These are phyloP conservation scores for Aschersonia sp. DNA, from an alignment of 2,329 filamentous ascomycete species.

Conservation along the genomic window DNA sequence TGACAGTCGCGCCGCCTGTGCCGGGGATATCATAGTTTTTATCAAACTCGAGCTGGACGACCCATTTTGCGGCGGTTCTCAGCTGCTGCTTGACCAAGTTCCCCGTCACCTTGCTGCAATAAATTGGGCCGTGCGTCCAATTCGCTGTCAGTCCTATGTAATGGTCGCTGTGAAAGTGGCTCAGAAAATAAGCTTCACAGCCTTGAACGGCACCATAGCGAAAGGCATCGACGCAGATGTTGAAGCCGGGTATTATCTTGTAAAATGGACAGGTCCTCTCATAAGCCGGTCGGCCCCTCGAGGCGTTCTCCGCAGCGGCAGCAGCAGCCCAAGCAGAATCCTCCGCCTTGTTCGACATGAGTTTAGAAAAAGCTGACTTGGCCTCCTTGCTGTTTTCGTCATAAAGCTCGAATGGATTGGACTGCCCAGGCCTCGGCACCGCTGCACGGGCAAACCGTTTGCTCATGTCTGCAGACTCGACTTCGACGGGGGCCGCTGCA, in stretches of 20 bases:
- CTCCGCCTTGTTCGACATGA: conserved; percentile 89
- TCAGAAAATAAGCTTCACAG: conserved; percentile 89
- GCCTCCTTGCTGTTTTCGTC: conserved; percentile 18
- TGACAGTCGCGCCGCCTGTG: conserved; percentile 63
- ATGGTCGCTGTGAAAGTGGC: conserved; percentile 96
- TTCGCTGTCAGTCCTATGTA: conserved; percentile 80
- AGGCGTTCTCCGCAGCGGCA: conserved; percentile 61
- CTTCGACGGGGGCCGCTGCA: conserved; percentile 7
- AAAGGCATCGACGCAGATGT: conserved; percentile 90
- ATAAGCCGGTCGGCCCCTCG: conserved; percentile 74
- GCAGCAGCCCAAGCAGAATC: conserved; percentile 81
- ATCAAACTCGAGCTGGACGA: conserved; percentile 78
- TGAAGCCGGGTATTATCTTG: conserved; percentile 90
- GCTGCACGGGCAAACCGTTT: conserved; percentile 53
- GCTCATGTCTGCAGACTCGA: conserved; percentile 25
- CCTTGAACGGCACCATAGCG: conserved; percentile 87
- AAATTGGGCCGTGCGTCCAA: conserved; percentile 91
- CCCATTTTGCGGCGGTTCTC: conserved; percentile 70
- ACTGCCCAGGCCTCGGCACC: conserved; percentile 64
- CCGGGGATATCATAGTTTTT: conserved; percentile 61
- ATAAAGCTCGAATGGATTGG: conserved; percentile 54
- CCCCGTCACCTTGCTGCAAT: conserved; percentile 84
- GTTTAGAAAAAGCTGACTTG: conserved; percentile 71
- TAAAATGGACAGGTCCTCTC: conserved; percentile 93
- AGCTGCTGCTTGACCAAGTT: conserved; percentile 81